Evolutionary conservation across 2,329 filamentous ascomycete genomes (phyloP).

Genomic region (Ophiocordyceps camponoti-floridani): DNA sequence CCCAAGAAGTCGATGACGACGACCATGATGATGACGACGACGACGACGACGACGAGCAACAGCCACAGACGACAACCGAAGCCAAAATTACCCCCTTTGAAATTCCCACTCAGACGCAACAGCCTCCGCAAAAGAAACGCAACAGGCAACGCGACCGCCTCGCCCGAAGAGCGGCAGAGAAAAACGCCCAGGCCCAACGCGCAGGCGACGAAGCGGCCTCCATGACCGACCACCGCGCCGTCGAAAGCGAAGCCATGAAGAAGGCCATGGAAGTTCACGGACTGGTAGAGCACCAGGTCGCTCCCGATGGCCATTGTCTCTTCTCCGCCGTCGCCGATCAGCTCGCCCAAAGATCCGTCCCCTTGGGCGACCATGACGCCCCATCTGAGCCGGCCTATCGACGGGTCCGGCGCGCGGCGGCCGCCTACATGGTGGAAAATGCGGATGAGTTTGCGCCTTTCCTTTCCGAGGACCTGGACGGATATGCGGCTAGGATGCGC

Average conservation of each 20-base stretch:
- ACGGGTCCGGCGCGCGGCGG: conserved; percentile 50
- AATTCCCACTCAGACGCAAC: background rate
- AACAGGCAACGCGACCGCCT: conserved; percentile 86
- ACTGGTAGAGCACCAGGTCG: conserved; percentile 61
- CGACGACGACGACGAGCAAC: background rate
- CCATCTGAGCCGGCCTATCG: conserved; percentile 35
- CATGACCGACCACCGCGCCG: conserved; percentile 54
- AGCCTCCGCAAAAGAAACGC: conserved; percentile 51
- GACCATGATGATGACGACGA: conserved; percentile 1
- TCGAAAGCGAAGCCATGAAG: conserved; percentile 55
- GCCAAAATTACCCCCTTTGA: background rate
- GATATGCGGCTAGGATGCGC: conserved; percentile 58
- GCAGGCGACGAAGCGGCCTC: conserved; percentile 59
- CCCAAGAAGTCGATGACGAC: conserved; percentile 4
- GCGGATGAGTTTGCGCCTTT: conserved; percentile 73
- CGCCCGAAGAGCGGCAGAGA: conserved; percentile 73
- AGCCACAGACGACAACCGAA: background rate
- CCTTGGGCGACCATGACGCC: conserved; percentile 1
- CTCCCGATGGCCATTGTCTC: conserved; percentile 84
- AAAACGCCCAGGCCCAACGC: conserved; percentile 46
- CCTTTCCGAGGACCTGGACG: conserved; percentile 59
- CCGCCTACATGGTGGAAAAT: conserved; percentile 58
- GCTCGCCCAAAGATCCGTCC: conserved; percentile 34
- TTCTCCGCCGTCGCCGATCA: conserved; percentile 87
- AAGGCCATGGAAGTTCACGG: conserved; percentile 42